phyloP scores from a whole-genome alignment of 2,329 filamentous ascomycete species.

The Myriosclerotinia curreyana region DNA sequence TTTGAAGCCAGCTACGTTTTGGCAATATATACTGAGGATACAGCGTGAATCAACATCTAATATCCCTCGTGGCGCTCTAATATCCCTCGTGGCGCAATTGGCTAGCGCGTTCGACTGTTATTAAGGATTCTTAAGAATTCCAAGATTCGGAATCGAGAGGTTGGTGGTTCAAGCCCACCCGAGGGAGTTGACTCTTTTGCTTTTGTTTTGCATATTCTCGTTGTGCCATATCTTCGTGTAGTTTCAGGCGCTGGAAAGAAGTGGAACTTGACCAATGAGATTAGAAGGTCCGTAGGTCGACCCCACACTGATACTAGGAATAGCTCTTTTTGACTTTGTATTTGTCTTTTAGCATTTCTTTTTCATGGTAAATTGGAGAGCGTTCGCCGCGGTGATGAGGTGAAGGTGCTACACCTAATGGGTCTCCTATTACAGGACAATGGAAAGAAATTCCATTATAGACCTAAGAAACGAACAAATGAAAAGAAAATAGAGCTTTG shows the following conservation, averaged over 20 bases:
- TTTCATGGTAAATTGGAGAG: not conserved
- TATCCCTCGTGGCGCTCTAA: slow-evolving; percentile 15
- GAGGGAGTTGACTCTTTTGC: not conserved
- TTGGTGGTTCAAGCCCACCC: slow-evolving; percentile 13
- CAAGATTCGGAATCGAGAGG: not conserved
- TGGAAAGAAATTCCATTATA: no score
- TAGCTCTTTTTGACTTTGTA: not conserved
- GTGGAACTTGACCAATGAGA: not conserved
- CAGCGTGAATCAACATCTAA: fast-evolving
- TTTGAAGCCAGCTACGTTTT: fast-evolving
- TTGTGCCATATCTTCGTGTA: not conserved
- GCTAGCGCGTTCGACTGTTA: slow-evolving; percentile 21
- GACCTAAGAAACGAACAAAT: no score
- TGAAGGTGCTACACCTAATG: not conserved
- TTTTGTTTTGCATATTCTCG: not conserved
- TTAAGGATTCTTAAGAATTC: no score
- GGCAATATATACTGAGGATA: not conserved
- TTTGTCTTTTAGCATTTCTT: no score
- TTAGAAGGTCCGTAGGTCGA: not conserved
- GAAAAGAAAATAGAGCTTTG: no score
- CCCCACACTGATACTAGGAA: no score
- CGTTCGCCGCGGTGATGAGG: no score
- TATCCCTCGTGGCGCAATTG: slow-evolving; percentile 20
- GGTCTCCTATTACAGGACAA: no score
- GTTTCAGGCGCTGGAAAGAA: not conserved